phyloP scores from a whole-genome alignment of 768 basidiomycete species.

The Termitomyces bulborhizus region DNA sequence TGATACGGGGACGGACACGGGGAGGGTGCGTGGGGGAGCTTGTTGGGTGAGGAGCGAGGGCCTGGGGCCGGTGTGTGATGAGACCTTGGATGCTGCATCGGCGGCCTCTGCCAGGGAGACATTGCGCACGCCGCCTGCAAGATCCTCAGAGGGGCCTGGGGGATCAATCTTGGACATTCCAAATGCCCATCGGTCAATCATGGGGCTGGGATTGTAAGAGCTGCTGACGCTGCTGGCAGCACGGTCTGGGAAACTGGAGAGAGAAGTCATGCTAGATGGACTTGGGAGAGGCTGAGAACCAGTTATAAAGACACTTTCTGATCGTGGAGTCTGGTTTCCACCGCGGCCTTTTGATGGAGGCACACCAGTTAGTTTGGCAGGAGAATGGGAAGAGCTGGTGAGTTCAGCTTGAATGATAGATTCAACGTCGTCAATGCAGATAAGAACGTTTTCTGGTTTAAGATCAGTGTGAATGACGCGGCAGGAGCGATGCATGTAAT shows the following conservation, averaged over 20 bases:
- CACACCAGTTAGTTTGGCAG: constrained; percentile 81
- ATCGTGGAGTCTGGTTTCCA: constrained; percentile 92
- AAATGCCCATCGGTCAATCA: constrained; percentile 83
- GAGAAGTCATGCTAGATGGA: constrained; percentile 45
- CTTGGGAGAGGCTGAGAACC: constrained; percentile 92
- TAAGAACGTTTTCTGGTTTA: constrained; percentile 97
- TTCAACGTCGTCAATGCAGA: constrained; percentile 96
- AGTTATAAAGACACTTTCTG: constrained; percentile 75
- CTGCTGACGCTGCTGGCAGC: background rate
- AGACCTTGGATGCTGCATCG: too few species aligned
- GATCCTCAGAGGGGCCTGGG: background rate
- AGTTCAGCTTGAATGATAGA: constrained; percentile 84
- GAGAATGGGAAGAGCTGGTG: constrained; percentile 43
- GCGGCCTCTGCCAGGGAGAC: constrained; percentile 23
- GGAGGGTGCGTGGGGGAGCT: background rate
- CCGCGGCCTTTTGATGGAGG: constrained; percentile 90
- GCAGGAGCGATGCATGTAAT: constrained; percentile 97
- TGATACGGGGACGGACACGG: constrained; percentile 4
- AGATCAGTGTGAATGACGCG: constrained; percentile 97
- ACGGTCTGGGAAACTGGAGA: constrained; percentile 11
- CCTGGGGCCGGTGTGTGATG: constrained; percentile 22
- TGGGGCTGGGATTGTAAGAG: constrained; percentile 50
- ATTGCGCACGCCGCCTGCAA: constrained; percentile 32
- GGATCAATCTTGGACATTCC: constrained; percentile 79
- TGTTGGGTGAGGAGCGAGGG: constrained; percentile 68